These are phyloP conservation scores for Mortierella sp. DNA, from an alignment of 371 early-diverging fungal species.

Conservation along the genomic window DNA sequence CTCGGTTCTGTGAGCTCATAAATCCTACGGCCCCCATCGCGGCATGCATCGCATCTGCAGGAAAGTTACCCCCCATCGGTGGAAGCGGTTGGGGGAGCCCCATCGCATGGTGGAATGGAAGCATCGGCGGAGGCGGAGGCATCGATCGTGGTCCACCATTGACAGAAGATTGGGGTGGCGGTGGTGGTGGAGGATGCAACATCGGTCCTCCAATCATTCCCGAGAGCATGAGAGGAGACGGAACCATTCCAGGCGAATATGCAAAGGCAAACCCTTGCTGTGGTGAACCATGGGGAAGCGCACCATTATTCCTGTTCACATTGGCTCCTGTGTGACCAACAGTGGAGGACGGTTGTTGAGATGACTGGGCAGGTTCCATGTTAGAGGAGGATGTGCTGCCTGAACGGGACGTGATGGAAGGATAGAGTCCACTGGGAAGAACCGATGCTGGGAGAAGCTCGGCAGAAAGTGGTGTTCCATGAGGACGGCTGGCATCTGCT, in stretches of 20 bases:
- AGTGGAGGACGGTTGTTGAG: background rate
- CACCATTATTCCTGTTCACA: constrained; percentile 35
- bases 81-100: constrained; percentile 15
- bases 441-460: constrained; percentile 49
- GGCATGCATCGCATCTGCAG: constrained; percentile 52
- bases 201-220: constrained; percentile 29
- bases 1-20: constrained; percentile 46
- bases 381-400: constrained; percentile 23
- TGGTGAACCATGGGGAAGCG: constrained; percentile 53
- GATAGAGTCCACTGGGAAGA: constrained; percentile 45
- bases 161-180: constrained; percentile 13
- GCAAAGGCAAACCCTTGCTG: constrained; percentile 49
- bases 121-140: constrained; percentile 21
- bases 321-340: constrained; percentile 6
- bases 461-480: constrained; percentile 41
- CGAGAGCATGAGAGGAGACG: constrained; percentile 51
- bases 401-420: constrained; percentile 7
- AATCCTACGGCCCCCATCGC: constrained; percentile 51
- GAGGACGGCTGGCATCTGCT: constrained; percentile 2
- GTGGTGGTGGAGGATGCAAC: constrained; percentile 34
- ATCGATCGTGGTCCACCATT: constrained; percentile 9
- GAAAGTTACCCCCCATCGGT: constrained; percentile 22
- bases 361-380: constrained; percentile 12
- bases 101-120: background rate
- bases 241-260: constrained; percentile 60